Evolutionary conservation across 371 early-diverging fungal genomes (phyloP), one percentile per base, ranked within the genome.

Genomic region (Zychaea mexicana): DNA sequence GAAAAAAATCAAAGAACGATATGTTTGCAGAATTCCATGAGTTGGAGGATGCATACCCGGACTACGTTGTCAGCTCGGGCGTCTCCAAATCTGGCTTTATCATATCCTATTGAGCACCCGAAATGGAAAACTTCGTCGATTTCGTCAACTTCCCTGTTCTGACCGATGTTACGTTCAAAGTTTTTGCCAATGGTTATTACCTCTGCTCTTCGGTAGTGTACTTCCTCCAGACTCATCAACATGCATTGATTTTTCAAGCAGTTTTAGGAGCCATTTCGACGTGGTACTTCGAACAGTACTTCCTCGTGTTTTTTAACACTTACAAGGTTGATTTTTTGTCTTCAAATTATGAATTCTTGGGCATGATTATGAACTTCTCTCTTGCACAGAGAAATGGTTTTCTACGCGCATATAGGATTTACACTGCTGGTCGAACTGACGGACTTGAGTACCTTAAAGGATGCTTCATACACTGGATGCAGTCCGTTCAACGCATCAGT

Each of bases 161-260:
- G 13, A 56, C 52, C 12, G 61, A 49, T 36, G 66, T 52, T 0
- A 61, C 57, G 5, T 66, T 33, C 31, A 45, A 61, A 31, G 54
- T 60, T 15, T 32, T 54, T 15, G 27, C 9, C 13, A 32, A 42
- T 13, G 24, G 31, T 22, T 46, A 49, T 4, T 56, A 66, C 6
- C 33, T 66, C 8, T 66, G 66, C 21, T 60, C 33, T 4, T 55
- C 66, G 3, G 49, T 56, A 0, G 45, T 61, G 1, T 66, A 38
- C 24, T 15, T 49, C 9, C 53, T 45, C 36, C 13, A 47, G 10
- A 17, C 61, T 31, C 8, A 26, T 36, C 54, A 49, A 19, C 46
- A 66, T 46, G 6, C 49, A 8, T 22, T 66, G 2, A 30, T 66
- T 1, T 66, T 61, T 27, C 65, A 66, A 49, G 57, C 52, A 4